Percentiles rank a stretch among this genome's conserved stretches.
phyloP scores from a whole-genome alignment of 768 basidiomycete species.

The Termitomyces sp. region DNA sequence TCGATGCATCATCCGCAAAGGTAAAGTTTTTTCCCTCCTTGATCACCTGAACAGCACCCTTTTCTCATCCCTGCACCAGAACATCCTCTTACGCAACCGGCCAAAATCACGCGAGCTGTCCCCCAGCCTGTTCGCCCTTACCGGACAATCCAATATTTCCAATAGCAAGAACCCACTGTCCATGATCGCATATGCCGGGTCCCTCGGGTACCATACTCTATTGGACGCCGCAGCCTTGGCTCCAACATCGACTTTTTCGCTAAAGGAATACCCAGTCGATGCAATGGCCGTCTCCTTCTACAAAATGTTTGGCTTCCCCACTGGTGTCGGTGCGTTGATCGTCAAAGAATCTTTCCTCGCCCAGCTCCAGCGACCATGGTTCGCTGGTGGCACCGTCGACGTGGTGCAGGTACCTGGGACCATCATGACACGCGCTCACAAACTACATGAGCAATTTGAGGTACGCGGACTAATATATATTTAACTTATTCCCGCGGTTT shows the following conservation, averaged over 20 bases:
- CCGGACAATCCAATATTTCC: constrained; percentile 78
- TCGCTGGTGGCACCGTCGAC: constrained; percentile 78
- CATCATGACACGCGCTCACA: constrained; percentile 53
- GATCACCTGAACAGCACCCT: constrained; percentile 13
- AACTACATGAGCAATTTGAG: constrained; percentile 74
- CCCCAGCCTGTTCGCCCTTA: constrained; percentile 67
- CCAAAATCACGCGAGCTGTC: constrained; percentile 37
- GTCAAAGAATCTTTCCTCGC: constrained; percentile 64
- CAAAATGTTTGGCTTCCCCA: constrained; percentile 89
- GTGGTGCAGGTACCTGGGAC: constrained; percentile 78
- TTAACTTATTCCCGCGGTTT: background rate
- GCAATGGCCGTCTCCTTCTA: constrained; percentile 84
- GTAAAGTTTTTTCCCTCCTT: constrained; percentile 26
- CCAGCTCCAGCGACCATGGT: constrained; percentile 69
- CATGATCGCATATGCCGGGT: constrained; percentile 55
- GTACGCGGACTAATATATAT: constrained; percentile 29
- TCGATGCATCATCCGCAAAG: constrained; percentile 52
- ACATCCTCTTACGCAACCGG: constrained; percentile 44
- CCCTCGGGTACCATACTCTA: constrained; percentile 68
- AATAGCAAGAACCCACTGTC: constrained; percentile 68
- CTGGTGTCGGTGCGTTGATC: constrained; percentile 75
- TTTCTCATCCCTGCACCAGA: constrained; percentile 31
- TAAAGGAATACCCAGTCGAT: constrained; percentile 64
- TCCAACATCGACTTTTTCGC: constrained; percentile 62
- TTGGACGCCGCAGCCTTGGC: constrained; percentile 80